A percentile compares a stretch with the other conserved stretches of the same genome.
phyloP scores from a whole-genome alignment of 176 grass and related monocot genomes.

The Echinochloa phyllopogon region DNA sequence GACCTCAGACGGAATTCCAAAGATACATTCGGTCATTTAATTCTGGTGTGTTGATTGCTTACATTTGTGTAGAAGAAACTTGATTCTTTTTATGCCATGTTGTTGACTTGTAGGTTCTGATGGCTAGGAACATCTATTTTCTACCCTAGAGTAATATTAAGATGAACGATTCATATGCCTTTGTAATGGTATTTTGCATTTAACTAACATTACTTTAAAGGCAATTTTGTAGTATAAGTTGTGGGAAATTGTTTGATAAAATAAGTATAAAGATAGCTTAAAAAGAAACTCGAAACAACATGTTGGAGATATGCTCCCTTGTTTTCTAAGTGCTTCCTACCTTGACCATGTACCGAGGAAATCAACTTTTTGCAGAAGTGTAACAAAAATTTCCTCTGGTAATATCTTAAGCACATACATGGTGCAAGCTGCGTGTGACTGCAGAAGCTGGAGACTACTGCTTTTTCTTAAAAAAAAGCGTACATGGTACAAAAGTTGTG shows the following conservation, averaged over 20 bases:
- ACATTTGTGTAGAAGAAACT: conserved; percentile 19
- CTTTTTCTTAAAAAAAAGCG: neutral
- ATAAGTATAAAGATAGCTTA: neutral
- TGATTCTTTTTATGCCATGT: conserved; percentile 4
- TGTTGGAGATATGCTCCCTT: neutral
- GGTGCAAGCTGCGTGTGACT: too few species aligned
- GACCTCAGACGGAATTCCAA: conserved; percentile 86
- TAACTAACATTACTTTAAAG: neutral
- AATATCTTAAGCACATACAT: neutral
- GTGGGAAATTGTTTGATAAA: conserved; percentile 16
- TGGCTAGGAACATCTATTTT: neutral
- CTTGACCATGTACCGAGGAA: neutral
- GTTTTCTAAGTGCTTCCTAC: neutral
- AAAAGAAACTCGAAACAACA: conserved; percentile 14
- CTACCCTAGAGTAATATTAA: conserved; percentile 2
- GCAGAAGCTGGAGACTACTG: too few species aligned
- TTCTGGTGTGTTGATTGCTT: conserved; percentile 52
- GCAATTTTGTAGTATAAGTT: conserved; percentile 7
- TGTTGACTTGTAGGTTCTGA: conserved; percentile 2
- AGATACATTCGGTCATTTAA: conserved; percentile 81
- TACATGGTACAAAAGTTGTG: neutral
- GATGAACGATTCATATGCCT: neutral
- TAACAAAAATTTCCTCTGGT: neutral
- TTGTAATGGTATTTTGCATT: neutral
- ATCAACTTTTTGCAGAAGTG: neutral